Base-by-base conservation (phyloP, 2,329 filamentous ascomycete genomes). In the Plenodomus lindquistii region DNA sequence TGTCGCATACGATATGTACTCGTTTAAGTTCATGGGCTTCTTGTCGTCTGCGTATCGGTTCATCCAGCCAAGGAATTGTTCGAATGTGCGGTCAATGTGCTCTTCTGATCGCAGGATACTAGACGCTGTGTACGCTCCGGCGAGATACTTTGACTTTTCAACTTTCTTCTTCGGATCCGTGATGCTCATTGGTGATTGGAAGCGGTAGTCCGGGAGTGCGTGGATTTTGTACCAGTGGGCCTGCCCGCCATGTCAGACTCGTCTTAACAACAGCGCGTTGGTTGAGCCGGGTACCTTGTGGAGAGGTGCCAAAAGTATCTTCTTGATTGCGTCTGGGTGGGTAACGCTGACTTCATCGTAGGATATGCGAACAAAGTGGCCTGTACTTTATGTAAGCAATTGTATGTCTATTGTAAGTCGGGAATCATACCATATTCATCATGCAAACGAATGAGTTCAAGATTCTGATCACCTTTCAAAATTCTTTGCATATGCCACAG, bases 291-390 rank as follows among this genome's bases (percentile, higher is more conserved):
- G 1, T 48, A 67, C 73, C 62, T 77, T 68, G 10, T 55, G 50
- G 2, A 73, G 47, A 5, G 65, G 61, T 1, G 59, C 62, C 21
- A 70, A 52, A 1, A 77, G 65, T 11, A 78, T 59, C 37, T 67
- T 59, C 17, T 63, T 65, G 17, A 76, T 62, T 13, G 69, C 76
- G 49, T 75, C 69, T 1, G 74, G 72, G 51, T 79, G 71, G 42
- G 67, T 67, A 34, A 79, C 67, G 47, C 73, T 76, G 50, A 79
- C 69, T 65, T 79, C 75, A 42, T 77, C 72, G 20, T 70, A 63
- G 5, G 67, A 64, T 24, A 78, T 76, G 15, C 77, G 74, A 22
- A 79, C 72, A 54, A 78, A 78, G 31, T 46, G 38, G 10, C 44
- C 44, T 42, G 19, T 2, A 24, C 67, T 56, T 2, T 71, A 68